Base-by-base conservation (phyloP, 1,284 basidiomycete genomes). In the Ustilago shanxiensis region DNA sequence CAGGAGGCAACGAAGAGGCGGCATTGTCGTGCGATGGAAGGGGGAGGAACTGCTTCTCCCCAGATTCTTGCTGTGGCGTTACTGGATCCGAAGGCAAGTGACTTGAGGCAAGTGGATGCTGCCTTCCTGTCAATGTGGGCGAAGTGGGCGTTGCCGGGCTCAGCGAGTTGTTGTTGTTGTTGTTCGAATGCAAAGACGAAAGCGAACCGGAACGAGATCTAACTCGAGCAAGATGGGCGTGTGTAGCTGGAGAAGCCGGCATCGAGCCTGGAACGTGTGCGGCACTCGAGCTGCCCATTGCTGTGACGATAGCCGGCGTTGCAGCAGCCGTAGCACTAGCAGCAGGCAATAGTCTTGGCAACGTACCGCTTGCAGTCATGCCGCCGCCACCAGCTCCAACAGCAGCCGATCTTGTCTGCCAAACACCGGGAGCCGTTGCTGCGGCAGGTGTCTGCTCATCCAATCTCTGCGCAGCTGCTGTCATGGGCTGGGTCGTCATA, bases 151-250 rank as follows among this genome's bases (percentile, higher is more conserved):
- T 67, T 7, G 61, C 55, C 2, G 69, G 35, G 37, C 58, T 60
- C 13, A 59, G 37, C 5, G 73, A 63, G 33, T 54, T 57, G 57
- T 56, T 55, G n/a, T n/a, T 58, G 33, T 54, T 57, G 57, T 56
- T 55, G n/a, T n/a, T 58, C 9, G 78, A 79, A 2, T 66, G 59
- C 45, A 68, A 33, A 24, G 78, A 79, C 18, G 78, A 79, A 22
- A 77, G 11, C 16, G 78, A 79, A 3, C 71, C 78, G 11, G 78
- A 79, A 10, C 78, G 73, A 18, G 76, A 70, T 14, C 78, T 70
- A 5, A 60, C 56, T 3, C 52, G 56, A 14, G 69, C 64, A 22
- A 63, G 71, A 24, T 58, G 53, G 1, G 60, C 66, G 24, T 71
- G 72, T 20, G 70, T 65, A 26, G 70, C 70, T 14, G 64, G 70